These are phyloP conservation scores for Candida railenensis DNA, from an alignment of 805 yeast species.

Conservation along the genomic window DNA sequence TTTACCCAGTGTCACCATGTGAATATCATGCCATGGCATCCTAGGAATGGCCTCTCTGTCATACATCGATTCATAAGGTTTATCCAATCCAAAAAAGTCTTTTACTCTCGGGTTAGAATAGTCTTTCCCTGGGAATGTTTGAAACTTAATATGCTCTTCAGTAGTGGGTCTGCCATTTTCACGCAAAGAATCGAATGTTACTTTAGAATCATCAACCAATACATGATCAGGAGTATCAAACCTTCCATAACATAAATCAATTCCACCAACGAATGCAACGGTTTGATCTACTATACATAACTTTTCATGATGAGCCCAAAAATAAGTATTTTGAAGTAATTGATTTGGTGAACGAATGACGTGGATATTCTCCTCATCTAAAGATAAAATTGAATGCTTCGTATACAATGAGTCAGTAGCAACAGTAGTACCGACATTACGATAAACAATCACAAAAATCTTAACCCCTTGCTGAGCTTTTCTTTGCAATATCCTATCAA, in stretches of 20 bases:
- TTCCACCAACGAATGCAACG: constrained; percentile 90
- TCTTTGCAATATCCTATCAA: constrained; percentile 82
- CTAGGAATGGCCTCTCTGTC: constrained; percentile 80
- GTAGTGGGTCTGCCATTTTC: constrained; percentile 29
- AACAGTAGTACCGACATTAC: constrained; percentile 91
- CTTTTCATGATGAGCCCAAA: constrained; percentile 99
- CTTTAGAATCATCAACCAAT: constrained; percentile 66
- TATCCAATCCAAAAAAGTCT: constrained; percentile 77
- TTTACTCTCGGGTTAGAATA: constrained; percentile 93
- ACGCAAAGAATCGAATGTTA: constrained; percentile 31
- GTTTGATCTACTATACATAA: constrained; percentile 83
- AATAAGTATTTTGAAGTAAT: constrained; percentile 84
- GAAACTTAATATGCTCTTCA: constrained; percentile 47
- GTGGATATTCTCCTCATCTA: constrained; percentile 79
- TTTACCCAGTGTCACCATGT: constrained; percentile 92
- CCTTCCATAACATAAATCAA: constrained; percentile 93
- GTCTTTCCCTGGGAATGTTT: constrained; percentile 93
- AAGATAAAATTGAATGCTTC: constrained; percentile 83
- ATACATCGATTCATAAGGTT: constrained; percentile 90
- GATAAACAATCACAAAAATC: constrained; percentile 84
- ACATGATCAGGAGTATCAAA: constrained; percentile 97
- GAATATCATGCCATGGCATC: constrained; percentile 99
- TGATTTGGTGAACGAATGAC: constrained; percentile 95
- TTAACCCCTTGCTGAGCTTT: constrained; percentile 95
- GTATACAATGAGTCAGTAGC: constrained; percentile 94